Percentiles rank a stretch among this genome's conserved stretches.
Conservation (phyloP, 169 alveolate species). For the Babesia sp. region DNA sequence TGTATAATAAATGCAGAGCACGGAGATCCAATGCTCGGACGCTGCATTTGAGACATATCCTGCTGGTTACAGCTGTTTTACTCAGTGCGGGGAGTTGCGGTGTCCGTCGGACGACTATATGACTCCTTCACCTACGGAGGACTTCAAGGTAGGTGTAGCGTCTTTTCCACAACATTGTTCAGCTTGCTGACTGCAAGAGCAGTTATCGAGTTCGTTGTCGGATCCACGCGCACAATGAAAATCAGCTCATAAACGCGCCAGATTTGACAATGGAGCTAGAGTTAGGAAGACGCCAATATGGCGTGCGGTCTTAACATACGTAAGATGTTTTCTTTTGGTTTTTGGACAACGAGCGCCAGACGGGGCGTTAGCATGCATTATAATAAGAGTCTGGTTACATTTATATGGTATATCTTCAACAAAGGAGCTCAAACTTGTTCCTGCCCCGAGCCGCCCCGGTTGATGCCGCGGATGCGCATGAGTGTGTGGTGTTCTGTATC, state of each 20-base stretch:
- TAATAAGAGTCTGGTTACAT: background rate
- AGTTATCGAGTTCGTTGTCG: slow-evolving; percentile 58
- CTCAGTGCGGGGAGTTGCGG: slow-evolving; percentile 53
- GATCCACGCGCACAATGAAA: slow-evolving; percentile 21
- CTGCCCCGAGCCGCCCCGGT: slow-evolving; percentile 24
- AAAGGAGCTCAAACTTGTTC: no score
- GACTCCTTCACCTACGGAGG: slow-evolving; percentile 35
- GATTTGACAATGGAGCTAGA: slow-evolving; percentile 59
- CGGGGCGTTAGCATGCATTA: background rate
- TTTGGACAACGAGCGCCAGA: background rate
- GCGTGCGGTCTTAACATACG: background rate
- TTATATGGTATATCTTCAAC: background rate
- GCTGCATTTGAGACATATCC: slow-evolving; percentile 52
- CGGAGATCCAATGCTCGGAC: slow-evolving; percentile 58
- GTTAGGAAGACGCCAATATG: slow-evolving; percentile 2
- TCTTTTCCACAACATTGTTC: background rate
- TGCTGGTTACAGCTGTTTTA: slow-evolving; percentile 56
- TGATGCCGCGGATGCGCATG: slow-evolving; percentile 11
- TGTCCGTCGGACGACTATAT: slow-evolving; percentile 55
- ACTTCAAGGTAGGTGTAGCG: slow-evolving; percentile 50
- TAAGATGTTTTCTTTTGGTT: background rate
- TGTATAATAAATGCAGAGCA: slow-evolving; percentile 17
- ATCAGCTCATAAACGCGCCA: slow-evolving; percentile 33
- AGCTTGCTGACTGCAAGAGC: slow-evolving; percentile 67
- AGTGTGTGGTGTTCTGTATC: slow-evolving; percentile 7